Evolutionary conservation across 805 yeast species (phyloP).

Genomic region (Wickerhamiella sorbophila): DNA sequence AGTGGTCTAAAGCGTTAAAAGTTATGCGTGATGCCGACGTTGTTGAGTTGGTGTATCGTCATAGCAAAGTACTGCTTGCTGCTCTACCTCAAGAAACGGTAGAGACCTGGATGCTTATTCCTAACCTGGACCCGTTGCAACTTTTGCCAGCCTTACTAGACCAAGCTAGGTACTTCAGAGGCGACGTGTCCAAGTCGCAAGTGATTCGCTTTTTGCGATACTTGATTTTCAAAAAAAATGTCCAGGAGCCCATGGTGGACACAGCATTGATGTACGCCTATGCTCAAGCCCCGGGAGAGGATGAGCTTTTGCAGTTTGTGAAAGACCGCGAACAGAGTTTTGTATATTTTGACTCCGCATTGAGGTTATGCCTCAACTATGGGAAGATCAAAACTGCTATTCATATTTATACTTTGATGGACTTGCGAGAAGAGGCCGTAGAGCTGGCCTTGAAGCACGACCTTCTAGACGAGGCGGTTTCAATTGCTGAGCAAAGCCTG

Average conservation of each 20-base stretch:
- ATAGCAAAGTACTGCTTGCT: conserved; percentile 52
- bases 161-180: conserved; percentile 34
- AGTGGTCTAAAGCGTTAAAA: conserved; percentile 61
- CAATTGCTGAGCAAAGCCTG: conserved; percentile 38
- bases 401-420: conserved; percentile 51
- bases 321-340: conserved; percentile 12
- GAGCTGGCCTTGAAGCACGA: conserved; percentile 51
- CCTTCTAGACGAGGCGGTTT: conserved; percentile 42
- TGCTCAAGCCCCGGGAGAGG: conserved; percentile 4
- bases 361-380: conserved; percentile 55
- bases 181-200: conserved; percentile 39
- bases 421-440: conserved; percentile 68
- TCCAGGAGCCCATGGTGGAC: conserved; percentile 1
- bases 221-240: conserved; percentile 25
- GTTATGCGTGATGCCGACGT: conserved; percentile 31
- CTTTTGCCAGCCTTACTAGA: conserved; percentile 65
- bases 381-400: conserved; percentile 52
- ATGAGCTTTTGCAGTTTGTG: conserved; percentile 5
- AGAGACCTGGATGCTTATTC: conserved; percentile 57
- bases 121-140: conserved; percentile 42
- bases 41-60: conserved; percentile 39
- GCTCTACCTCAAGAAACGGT: conserved; percentile 59
- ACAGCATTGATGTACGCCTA: conserved; percentile 10
- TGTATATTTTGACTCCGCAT: conserved; percentile 59
- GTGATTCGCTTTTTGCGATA: conserved; percentile 50